A percentile compares a stretch with the other conserved stretches of the same genome.
Conservation (phyloP, 805 yeast species). For the Debaryomyces hansenii region DNA sequence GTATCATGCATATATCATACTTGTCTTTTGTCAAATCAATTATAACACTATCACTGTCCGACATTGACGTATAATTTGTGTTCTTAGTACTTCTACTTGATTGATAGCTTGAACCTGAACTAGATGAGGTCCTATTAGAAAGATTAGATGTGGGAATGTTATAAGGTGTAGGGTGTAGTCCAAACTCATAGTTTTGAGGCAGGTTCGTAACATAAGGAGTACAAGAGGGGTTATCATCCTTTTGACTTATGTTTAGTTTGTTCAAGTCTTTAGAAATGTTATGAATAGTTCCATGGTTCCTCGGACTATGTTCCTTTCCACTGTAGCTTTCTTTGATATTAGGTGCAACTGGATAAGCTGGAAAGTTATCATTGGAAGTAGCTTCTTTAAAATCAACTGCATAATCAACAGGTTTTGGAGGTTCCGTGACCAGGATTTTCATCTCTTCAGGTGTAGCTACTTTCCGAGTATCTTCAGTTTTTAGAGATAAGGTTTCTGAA, state of each 20-base stretch:
- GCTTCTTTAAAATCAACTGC: conserved; percentile 42
- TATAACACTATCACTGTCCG: conserved; percentile 39
- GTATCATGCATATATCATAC: conserved; percentile 37
- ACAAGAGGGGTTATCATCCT: background rate
- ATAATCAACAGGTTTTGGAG: conserved; percentile 37
- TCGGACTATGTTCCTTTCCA: too few relatives aligned
- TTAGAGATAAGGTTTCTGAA: background rate
- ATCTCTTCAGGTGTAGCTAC: conserved; percentile 5
- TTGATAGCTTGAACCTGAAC: conserved; percentile 25
- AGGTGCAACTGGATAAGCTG: background rate
- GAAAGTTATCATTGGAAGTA: conserved; percentile 3
- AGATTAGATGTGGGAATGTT: background rate
- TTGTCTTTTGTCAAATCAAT: conserved; percentile 43
- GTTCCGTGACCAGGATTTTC: conserved; percentile 34
- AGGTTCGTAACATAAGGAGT: background rate
- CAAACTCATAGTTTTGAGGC: background rate
- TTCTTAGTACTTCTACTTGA: conserved; percentile 24
- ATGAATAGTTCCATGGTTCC: background rate
- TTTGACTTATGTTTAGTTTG: background rate
- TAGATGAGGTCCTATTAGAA: conserved; percentile 4
- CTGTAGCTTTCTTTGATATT: too few relatives aligned
- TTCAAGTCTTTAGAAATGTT: background rate
- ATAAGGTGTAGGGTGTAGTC: background rate
- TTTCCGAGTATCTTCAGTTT: background rate
- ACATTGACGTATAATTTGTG: conserved; percentile 25